Conservation (phyloP, 495 filamentous ascomycete genomes). For the Letharia columbiana region DNA sequence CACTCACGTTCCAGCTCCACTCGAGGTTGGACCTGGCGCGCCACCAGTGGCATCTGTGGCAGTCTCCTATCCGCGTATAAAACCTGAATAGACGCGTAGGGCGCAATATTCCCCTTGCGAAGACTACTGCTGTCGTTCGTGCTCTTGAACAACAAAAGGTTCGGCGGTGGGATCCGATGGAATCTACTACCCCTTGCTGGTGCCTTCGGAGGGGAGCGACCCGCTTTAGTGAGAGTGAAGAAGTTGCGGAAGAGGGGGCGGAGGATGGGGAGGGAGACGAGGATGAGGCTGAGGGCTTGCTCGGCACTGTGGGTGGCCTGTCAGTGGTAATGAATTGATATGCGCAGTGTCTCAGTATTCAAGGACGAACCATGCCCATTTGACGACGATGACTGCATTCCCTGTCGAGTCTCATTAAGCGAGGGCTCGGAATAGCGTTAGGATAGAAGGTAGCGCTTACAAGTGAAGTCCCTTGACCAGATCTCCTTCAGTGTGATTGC, state of each 20-base stretch:
- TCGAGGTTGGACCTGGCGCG: background rate
- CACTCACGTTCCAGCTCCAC: background rate
- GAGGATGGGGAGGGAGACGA: conserved; percentile 9
- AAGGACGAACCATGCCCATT: background rate
- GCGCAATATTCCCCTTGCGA: background rate
- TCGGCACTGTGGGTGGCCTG: conserved; percentile 3
- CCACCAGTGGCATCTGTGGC: background rate
- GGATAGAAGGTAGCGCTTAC: background rate
- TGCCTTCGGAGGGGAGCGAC: background rate
- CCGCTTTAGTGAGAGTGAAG: background rate
- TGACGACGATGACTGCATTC: background rate
- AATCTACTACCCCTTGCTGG: background rate
- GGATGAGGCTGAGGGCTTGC: conserved; percentile 16
- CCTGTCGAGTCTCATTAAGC: background rate
- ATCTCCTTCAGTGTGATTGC: conserved; percentile 2
- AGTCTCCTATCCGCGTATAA: background rate
- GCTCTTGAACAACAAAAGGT: background rate
- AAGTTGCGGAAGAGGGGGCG: conserved; percentile 5
- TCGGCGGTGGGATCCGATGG: background rate
- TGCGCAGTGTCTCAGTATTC: background rate
- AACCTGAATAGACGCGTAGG: background rate
- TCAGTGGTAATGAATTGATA: background rate
- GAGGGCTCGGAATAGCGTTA: background rate
- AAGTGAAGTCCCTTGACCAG: conserved; percentile 11
- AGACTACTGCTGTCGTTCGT: background rate